phyloP scores from a whole-genome alignment of 495 filamentous ascomycete species.

The Daldinia loculata region DNA sequence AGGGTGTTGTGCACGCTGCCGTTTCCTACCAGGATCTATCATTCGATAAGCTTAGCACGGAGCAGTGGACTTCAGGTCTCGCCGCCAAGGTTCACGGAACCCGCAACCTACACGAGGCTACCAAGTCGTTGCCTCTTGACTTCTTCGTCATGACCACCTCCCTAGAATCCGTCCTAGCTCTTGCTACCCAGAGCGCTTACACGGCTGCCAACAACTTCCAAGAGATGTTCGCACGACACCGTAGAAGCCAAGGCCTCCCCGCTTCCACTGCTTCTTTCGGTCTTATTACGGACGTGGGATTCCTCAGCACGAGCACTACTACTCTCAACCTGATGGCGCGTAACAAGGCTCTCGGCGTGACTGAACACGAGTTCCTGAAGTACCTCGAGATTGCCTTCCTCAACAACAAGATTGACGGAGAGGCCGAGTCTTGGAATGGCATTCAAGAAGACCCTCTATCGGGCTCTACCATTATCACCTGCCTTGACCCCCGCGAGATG shows the following conservation, averaged over 20 bases:
- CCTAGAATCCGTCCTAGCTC: neutral
- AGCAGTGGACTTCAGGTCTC: neutral
- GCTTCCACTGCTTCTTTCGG: conserved; percentile 1
- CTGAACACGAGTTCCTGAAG: conserved; percentile 1
- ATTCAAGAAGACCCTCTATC: conserved; percentile 8
- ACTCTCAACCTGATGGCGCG: neutral
- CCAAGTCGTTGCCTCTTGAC: neutral
- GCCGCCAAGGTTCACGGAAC: conserved; percentile 8
- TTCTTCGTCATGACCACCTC: conserved; percentile 11
- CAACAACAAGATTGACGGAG: neutral
- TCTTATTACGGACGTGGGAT: conserved; percentile 4
- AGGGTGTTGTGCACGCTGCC: conserved; percentile 8
- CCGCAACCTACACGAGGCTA: conserved; percentile 3
- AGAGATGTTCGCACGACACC: conserved; percentile 6
- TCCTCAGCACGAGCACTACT: neutral
- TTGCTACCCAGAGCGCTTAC: conserved; percentile 9
- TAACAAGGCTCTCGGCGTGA: neutral
- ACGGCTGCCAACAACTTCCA: conserved; percentile 10
- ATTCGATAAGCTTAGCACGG: conserved; percentile 4
- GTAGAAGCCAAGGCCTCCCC: neutral
- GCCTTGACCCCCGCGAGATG: conserved; percentile 5
- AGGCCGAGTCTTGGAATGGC: conserved; percentile 1
- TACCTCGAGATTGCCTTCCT: conserved; percentile 8
- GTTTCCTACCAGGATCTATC: conserved; percentile 4
- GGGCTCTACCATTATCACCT: conserved; percentile 3